phyloP scores from a whole-genome alignment of 306 rosid species.

The Prosopis cineraria region DNA sequence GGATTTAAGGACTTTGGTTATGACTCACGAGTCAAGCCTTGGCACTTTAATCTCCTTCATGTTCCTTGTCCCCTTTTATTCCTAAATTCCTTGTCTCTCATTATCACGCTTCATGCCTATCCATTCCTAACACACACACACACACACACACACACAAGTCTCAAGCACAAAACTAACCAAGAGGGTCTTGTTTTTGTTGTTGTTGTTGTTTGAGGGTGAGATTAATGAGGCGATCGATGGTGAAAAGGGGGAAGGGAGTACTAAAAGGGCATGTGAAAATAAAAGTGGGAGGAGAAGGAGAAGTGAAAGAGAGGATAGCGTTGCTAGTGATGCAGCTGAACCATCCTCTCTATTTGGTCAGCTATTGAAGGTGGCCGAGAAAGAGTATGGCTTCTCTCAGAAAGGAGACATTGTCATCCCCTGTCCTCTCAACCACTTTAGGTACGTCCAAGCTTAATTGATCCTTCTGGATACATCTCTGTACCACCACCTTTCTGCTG shows the following conservation, averaged over 20 bases:
- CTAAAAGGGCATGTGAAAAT: slow-evolving; percentile 73
- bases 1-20: not conserved
- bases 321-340: slow-evolving; percentile 82
- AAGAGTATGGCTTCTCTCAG: slow-evolving; percentile 87
- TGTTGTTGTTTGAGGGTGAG: too few relatives aligned
- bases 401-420: slow-evolving; percentile 83
- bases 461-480: slow-evolving; percentile 69
- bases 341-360: slow-evolving; percentile 90
- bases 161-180: too few relatives aligned
- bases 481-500: slow-evolving; percentile 21
- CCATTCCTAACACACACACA: not conserved
- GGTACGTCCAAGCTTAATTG: slow-evolving; percentile 61
- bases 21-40: not conserved
- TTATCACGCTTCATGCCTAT: not conserved
- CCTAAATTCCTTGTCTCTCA: not conserved
- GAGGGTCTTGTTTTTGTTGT: too few relatives aligned
- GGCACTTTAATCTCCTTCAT: not conserved
- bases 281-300: slow-evolving; percentile 59
- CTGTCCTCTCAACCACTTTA: slow-evolving; percentile 77
- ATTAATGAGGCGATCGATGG: too few relatives aligned
- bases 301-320: slow-evolving; percentile 73
- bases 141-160: not conserved
- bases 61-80: not conserved
- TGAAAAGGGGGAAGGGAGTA: not conserved
- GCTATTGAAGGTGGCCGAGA: slow-evolving; percentile 78